Evolutionary conservation across 176 grass and related monocot genomes (phyloP).

Genomic region (Aechmea fasciata): DNA sequence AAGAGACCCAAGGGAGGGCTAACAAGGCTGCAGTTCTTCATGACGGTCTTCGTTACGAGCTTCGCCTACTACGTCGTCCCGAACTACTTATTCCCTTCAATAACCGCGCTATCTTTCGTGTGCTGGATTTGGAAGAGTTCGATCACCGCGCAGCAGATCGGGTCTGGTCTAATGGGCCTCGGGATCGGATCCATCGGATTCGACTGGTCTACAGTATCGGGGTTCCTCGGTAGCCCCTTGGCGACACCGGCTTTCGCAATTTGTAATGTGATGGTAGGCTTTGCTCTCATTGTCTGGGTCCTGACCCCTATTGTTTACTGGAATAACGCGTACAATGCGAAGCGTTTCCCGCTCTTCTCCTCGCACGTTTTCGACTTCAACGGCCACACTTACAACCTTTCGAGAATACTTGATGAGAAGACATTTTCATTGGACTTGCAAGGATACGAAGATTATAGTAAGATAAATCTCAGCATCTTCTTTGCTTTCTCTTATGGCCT

Average conservation of each 20-base stretch:
- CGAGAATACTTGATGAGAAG: conserved; percentile 28
- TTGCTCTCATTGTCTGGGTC: conserved; percentile 43
- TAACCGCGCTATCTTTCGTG: not conserved
- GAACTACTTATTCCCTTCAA: conserved; percentile 7
- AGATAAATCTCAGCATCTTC: conserved; percentile 29
- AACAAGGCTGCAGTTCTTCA: conserved; percentile 17
- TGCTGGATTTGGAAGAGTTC: not conserved
- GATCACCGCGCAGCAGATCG: conserved; percentile 23
- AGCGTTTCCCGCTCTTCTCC: conserved; percentile 44
- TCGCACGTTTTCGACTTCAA: conserved; percentile 41
- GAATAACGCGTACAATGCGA: conserved; percentile 42
- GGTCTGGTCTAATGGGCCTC: conserved; percentile 12
- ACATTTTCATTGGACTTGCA: conserved; percentile 49
- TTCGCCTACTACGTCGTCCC: conserved; percentile 13
- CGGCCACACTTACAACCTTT: conserved; percentile 50
- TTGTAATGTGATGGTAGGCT: conserved; percentile 50
- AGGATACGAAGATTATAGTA: conserved; percentile 38
- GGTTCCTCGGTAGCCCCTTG: conserved; percentile 17
- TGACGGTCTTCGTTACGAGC: conserved; percentile 8
- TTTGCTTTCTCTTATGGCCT: conserved; percentile 2
- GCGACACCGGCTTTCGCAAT: conserved; percentile 28
- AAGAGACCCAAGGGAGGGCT: not conserved
- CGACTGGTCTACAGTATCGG: conserved; percentile 16
- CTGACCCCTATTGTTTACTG: conserved; percentile 51
- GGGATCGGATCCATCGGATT: conserved; percentile 10